Evolutionary conservation across 2,329 filamentous ascomycete genomes (phyloP).

Genomic region (Monosporascus sp.): DNA sequence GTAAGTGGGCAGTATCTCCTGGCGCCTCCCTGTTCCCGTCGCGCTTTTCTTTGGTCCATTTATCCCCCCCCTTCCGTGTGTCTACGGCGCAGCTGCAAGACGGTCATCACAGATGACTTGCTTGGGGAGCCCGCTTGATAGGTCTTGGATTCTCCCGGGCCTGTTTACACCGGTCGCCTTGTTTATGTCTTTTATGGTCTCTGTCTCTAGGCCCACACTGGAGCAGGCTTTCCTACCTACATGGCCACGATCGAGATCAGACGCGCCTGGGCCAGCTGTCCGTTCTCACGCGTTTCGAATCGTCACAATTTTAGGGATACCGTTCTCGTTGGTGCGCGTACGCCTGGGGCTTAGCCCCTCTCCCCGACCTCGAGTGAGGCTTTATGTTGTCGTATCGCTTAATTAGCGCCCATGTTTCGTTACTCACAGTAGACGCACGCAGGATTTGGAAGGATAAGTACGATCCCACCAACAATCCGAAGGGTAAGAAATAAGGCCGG

Average conservation of each 20-base stretch:
- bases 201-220: neutral
- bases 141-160: constrained; percentile 22
- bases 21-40: constrained; percentile 4
- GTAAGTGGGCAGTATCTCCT: constrained; percentile 51
- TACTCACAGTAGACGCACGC: constrained; percentile 21
- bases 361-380: neutral
- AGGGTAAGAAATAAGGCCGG: constrained; percentile 30
- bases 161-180: constrained; percentile 18
- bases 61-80: constrained; percentile 18
- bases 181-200: constrained; percentile 11
- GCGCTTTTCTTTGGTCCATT: constrained; percentile 12
- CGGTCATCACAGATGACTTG: constrained; percentile 26
- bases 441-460: constrained; percentile 99
- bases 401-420: constrained; percentile 3
- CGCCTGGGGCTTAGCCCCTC: neutral
- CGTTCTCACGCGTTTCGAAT: neutral
- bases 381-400: constrained; percentile 5
- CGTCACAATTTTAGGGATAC: neutral
- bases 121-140: constrained; percentile 25
- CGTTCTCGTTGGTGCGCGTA: neutral
- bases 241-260: neutral
- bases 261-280: neutral
- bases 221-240: neutral
- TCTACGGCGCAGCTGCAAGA: constrained; percentile 18
- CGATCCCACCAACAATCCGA: constrained; percentile 39